These are phyloP conservation scores for Apophysomyces elegans DNA, from an alignment of 371 early-diverging fungal species.

Conservation along the genomic window DNA sequence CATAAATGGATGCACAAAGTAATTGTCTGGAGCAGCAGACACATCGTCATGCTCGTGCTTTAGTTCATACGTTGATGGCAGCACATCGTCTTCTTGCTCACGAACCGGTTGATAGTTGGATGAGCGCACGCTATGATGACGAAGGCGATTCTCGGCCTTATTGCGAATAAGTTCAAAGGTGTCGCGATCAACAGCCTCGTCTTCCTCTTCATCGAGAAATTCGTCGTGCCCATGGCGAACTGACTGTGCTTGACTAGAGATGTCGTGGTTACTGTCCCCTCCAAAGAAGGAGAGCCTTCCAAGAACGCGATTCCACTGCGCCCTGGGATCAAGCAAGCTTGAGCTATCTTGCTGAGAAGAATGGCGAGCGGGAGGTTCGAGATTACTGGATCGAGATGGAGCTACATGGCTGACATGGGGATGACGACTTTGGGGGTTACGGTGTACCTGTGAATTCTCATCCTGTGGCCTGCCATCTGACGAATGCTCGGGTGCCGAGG, in stretches of 20 bases:
- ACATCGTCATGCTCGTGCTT: slow-evolving; percentile 15
- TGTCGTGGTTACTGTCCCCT: slow-evolving; percentile 11
- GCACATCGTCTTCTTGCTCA: slow-evolving; percentile 31
- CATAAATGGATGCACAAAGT: slow-evolving; percentile 40
- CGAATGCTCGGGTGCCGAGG: slow-evolving; percentile 9
- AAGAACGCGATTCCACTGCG: slow-evolving; percentile 16
- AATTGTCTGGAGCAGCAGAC: slow-evolving; percentile 24
- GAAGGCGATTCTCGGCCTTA: slow-evolving; percentile 9
- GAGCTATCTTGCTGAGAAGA: slow-evolving; percentile 11
- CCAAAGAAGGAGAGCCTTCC: slow-evolving; percentile 7
- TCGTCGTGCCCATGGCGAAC: slow-evolving; percentile 1
- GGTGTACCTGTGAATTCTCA: slow-evolving; percentile 1
- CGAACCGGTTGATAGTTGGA: not conserved
- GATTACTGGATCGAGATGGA: slow-evolving; percentile 4
- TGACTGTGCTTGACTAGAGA: slow-evolving; percentile 10
- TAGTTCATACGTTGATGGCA: slow-evolving; percentile 36
- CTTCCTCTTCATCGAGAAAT: slow-evolving; percentile 19
- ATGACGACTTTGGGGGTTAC: not conserved
- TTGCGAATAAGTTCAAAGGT: slow-evolving; percentile 34
- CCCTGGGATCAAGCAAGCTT: slow-evolving; percentile 11
- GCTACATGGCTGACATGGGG: slow-evolving; percentile 5
- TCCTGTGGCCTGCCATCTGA: slow-evolving; percentile 10
- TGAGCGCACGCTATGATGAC: slow-evolving; percentile 12
- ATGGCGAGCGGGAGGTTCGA: not conserved
- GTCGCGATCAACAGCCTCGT: slow-evolving; percentile 26